These are phyloP conservation scores for Nidula niveotomentosa DNA, from an alignment of 1,284 basidiomycete genomes.

Conservation along the genomic window DNA sequence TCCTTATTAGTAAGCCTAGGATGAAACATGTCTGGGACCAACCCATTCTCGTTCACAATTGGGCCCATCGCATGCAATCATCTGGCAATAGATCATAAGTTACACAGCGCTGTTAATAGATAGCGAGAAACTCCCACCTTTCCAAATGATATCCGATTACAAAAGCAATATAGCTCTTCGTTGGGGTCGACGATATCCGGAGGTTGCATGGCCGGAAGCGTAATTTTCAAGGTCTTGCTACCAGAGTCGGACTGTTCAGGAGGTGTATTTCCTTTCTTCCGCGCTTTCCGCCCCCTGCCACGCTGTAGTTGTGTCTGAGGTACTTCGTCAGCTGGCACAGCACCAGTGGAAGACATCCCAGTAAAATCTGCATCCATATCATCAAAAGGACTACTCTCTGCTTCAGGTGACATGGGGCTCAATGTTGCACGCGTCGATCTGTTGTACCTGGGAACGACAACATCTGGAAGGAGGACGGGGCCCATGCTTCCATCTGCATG, in stretches of 20 bases:
- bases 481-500: slow-evolving; percentile 53
- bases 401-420: slow-evolving; percentile 30
- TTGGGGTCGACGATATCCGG: slow-evolving; percentile 31
- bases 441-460: slow-evolving; percentile 51
- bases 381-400: slow-evolving; percentile 2
- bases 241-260: slow-evolving; percentile 5
- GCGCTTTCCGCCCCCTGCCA: slow-evolving; percentile 15
- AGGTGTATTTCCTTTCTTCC: slow-evolving; percentile 10
- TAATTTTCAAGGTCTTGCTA: slow-evolving; percentile 34
- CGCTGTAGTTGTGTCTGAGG: slow-evolving; percentile 1
- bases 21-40: slow-evolving; percentile 21
- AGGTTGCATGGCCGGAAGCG: slow-evolving; percentile 31
- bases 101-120: slow-evolving; percentile 4
- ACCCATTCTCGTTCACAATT: slow-evolving; percentile 80
- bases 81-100: slow-evolving; percentile 40
- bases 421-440: slow-evolving; percentile 39
- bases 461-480: slow-evolving; percentile 57
- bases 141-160: slow-evolving; percentile 74
- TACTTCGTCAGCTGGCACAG: too few species aligned
- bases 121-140: slow-evolving; percentile 47
- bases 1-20: neutral
- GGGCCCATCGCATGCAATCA: slow-evolving; percentile 80
- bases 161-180: slow-evolving; percentile 75
- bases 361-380: slow-evolving; percentile 4
- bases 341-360: too few species aligned